A percentile compares a stretch with the other conserved stretches of the same genome.
Conservation (phyloP, 148 eudicot species). For the Chenopodium album region DNA sequence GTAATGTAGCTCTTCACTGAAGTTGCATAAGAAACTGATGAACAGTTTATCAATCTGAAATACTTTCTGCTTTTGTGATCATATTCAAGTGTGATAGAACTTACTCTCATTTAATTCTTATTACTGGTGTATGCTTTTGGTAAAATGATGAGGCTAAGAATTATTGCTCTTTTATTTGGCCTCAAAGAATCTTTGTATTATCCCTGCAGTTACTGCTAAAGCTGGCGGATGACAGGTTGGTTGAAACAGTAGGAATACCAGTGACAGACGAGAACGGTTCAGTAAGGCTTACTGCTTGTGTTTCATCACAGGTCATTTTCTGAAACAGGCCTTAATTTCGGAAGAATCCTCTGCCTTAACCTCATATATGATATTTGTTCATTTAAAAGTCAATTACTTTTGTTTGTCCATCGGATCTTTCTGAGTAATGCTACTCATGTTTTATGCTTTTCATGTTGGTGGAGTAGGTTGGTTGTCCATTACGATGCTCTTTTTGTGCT, state of each 20-base stretch:
- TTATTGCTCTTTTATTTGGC: neutral
- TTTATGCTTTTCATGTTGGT: slow-evolving; percentile 14
- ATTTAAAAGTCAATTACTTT: neutral
- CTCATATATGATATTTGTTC: neutral
- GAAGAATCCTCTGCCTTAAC: neutral
- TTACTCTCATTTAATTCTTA: neutral
- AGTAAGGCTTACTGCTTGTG: slow-evolving; percentile 89
- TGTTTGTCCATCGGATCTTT: slow-evolving; percentile 2
- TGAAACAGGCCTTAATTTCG: neutral
- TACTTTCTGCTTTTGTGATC: neutral
- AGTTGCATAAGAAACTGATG: neutral
- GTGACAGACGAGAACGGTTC: slow-evolving; percentile 84
- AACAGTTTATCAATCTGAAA: neutral
- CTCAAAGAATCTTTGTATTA: slow-evolving; percentile 16
- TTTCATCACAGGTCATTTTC: slow-evolving; percentile 89
- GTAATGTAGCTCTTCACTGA: neutral
- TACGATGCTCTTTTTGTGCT: slow-evolving; percentile 97
- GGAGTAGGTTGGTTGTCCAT: slow-evolving; percentile 88
- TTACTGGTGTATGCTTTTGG: neutral
- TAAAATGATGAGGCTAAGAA: neutral
- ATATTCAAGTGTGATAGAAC: neutral
- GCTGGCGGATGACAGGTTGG: slow-evolving; percentile 82
- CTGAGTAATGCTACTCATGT: neutral
- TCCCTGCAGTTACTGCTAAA: slow-evolving; percentile 66
- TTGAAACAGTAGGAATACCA: slow-evolving; percentile 99